Percentiles rank a stretch among this genome's conserved stretches.
phyloP scores from a whole-genome alignment of 192 early-diverging fungal species.

The Haplosporangium gracile region DNA sequence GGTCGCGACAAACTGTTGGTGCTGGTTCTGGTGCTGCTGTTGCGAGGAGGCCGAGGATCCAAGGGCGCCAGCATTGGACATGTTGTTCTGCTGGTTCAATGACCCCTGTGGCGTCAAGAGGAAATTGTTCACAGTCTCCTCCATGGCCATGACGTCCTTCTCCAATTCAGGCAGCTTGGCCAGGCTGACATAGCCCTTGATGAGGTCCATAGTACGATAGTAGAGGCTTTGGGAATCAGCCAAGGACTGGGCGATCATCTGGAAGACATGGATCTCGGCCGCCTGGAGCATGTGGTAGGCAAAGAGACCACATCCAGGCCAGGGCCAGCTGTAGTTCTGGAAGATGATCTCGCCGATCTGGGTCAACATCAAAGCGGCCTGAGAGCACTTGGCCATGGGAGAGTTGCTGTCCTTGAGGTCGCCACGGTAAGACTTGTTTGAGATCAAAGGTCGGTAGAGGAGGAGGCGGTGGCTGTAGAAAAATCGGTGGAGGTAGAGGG shows the following conservation, averaged over 20 bases:
- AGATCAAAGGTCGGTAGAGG: slow-evolving; percentile 46
- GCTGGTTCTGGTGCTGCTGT: slow-evolving; percentile 41
- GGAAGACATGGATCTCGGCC: slow-evolving; percentile 55
- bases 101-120: slow-evolving; percentile 31
- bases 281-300: slow-evolving; percentile 57
- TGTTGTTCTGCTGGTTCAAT: not conserved
- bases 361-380: slow-evolving; percentile 42
- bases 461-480: slow-evolving; percentile 47
- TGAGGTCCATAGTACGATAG: slow-evolving; percentile 50
- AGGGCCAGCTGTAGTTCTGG: slow-evolving; percentile 57
- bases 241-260: slow-evolving; percentile 46
- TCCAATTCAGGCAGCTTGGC: slow-evolving; percentile 45
- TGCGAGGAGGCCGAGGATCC: not conserved
- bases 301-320: slow-evolving; percentile 56
- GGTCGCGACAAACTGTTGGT: slow-evolving; percentile 42
- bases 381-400: slow-evolving; percentile 43
- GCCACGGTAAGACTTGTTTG: slow-evolving; percentile 45
- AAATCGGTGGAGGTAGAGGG: slow-evolving; percentile 55
- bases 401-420: slow-evolving; percentile 41
- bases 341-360: slow-evolving; percentile 57
- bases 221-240: slow-evolving; percentile 43
- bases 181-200: slow-evolving; percentile 53
- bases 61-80: not conserved
- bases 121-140: slow-evolving; percentile 52
- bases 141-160: slow-evolving; percentile 49